phyloP scores from a whole-genome alignment of 1,284 basidiomycete genomes.

The Pseudozyma sp. region DNA sequence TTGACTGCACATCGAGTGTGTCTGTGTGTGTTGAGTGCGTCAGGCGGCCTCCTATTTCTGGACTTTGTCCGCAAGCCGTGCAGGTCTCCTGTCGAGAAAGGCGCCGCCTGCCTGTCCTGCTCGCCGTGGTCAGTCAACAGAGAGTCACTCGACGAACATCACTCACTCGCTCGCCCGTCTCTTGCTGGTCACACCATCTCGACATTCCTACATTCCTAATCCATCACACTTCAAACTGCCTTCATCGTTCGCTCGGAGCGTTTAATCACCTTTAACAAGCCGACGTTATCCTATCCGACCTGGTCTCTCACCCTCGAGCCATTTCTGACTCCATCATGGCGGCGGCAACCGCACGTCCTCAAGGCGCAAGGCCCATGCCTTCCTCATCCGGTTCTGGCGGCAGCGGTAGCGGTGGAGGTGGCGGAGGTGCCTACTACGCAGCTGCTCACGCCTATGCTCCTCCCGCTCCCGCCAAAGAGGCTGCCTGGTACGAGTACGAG shows the following conservation, averaged over 20 bases:
- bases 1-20: no score
- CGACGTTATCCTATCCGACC: no score
- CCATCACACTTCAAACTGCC: background rate
- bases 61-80: no score
- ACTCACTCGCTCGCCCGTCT: background rate
- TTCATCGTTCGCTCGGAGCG: no score
- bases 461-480: constrained; percentile 36
- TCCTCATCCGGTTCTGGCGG: constrained; percentile 36
- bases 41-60: background rate
- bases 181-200: background rate
- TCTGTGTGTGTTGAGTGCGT: no score
- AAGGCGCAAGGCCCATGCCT: constrained; percentile 48
- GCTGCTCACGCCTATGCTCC: constrained; percentile 12
- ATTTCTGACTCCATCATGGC: constrained; percentile 19
- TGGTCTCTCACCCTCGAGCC: background rate
- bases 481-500: constrained; percentile 64
- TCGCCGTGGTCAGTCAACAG: background rate
- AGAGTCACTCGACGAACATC: background rate
- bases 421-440: constrained; percentile 19
- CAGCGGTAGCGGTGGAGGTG: constrained; percentile 17
- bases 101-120: background rate
- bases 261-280: no score
- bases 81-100: no score
- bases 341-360: constrained; percentile 30
- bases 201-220: background rate